Conservation (phyloP, 169 alveolate species). For the Amoebophrya sp. region DNA sequence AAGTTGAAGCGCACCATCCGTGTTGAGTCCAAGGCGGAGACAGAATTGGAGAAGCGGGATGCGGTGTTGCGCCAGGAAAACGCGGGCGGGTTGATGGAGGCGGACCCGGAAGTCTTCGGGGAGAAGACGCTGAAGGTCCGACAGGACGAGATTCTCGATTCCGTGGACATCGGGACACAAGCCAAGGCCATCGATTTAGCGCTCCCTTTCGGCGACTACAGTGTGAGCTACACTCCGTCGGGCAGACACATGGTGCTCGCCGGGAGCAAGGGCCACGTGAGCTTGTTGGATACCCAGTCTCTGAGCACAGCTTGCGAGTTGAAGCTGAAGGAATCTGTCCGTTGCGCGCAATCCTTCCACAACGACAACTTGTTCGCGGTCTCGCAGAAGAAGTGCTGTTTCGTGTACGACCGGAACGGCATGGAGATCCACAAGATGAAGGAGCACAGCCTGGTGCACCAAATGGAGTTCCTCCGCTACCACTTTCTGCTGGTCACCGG, state of each 20-base stretch:
- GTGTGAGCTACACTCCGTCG: slow-evolving; percentile 62
- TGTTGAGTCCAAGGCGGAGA: neutral
- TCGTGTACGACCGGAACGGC: slow-evolving; percentile 66
- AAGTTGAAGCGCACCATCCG: neutral
- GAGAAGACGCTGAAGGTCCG: slow-evolving; percentile 29
- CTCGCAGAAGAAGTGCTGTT: slow-evolving; percentile 58
- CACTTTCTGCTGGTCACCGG: slow-evolving; percentile 63
- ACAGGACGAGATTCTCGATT: neutral
- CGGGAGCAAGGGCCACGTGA: slow-evolving; percentile 53
- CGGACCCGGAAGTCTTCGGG: neutral
- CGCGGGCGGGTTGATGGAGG: neutral
- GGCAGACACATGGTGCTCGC: slow-evolving; percentile 70
- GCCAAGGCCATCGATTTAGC: slow-evolving; percentile 59
- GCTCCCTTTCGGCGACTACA: slow-evolving; percentile 69
- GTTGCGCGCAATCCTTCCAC: slow-evolving; percentile 68
- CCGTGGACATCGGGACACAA: slow-evolving; percentile 45
- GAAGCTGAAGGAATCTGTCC: slow-evolving; percentile 56
- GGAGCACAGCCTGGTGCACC: slow-evolving; percentile 52
- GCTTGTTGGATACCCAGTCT: neutral
- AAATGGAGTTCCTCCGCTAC: slow-evolving; percentile 63
- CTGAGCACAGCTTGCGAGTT: neutral
- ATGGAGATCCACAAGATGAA: slow-evolving; percentile 65
- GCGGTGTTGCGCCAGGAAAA: neutral
- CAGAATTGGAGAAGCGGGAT: neutral
- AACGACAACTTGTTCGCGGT: slow-evolving; percentile 70